Conservation (phyloP, 176 grass and related monocot species). For the Oryza officinalis region DNA sequence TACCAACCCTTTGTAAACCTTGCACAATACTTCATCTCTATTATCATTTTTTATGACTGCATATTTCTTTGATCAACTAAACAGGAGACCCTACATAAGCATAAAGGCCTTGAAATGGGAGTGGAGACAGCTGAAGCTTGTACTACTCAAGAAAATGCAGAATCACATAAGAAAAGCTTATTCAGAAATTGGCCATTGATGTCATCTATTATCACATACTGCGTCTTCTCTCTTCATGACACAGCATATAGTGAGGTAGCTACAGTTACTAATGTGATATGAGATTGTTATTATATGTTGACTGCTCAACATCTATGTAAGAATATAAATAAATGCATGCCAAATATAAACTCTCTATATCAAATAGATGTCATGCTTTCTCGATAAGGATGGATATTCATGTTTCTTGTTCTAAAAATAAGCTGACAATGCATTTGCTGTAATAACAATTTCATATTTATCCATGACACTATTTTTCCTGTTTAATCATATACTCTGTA, state of each 20-base stretch:
- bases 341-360: not conserved
- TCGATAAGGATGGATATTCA: not conserved
- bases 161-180: conserved; percentile 50
- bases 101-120: conserved; percentile 40
- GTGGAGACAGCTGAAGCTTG: conserved; percentile 32
- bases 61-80: not conserved
- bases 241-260: conserved; percentile 74
- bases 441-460: not conserved
- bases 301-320: not conserved
- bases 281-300: not conserved
- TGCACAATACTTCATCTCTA: not conserved
- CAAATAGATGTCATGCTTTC: not conserved
- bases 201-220: conserved; percentile 67
- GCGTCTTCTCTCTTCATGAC: conserved; percentile 78
- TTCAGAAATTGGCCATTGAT: conserved; percentile 84
- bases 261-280: not conserved
- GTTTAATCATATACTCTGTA: not conserved
- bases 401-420: not conserved
- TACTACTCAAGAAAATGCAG: conserved; percentile 25
- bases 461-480: not conserved
- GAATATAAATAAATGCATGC: not conserved
- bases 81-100: conserved; percentile 85
- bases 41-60: not conserved
- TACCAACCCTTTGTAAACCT: not conserved
- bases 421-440: not conserved